Evolutionary conservation across 129 eudicot genomes (phyloP), one percentile per base, ranked within the genome.

Genomic region (Chrysanthemum makinoi): DNA sequence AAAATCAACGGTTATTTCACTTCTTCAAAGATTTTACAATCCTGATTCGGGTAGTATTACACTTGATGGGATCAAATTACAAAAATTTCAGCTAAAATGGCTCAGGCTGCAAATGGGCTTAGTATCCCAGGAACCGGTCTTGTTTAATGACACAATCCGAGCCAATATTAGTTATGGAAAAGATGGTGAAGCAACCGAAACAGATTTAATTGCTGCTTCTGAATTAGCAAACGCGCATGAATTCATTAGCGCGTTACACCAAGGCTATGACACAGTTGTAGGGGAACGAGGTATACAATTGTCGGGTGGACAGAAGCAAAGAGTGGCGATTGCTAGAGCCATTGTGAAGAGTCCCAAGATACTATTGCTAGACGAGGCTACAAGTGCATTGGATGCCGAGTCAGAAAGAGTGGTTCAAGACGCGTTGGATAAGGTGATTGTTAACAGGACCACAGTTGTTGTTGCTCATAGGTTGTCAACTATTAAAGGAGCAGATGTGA

Each of bases 101-200:
- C 82, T 89, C 22, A 80, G 96, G 75, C 80, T 72, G 74, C 96
- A 86, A 73, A 89, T 89, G 89, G 96, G 96, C 10, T 86, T 89
- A 14, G 96, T 89, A 49, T 84, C 91, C 82, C 96, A 86, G 55
- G 96, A 89, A 69, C 96, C 96, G 0, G 76, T 79, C 6, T 70
- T 89, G 81, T 89, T 89, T 28, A 89, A 86, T 35, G 92, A 86
- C 63, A 84, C 92, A 16, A 84, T 89, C 62, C 80, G 92, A 39
- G 77, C 89, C 68, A 89, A 89, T 78, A 89, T 89, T 52, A 88
- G 83, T 3, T 89, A 89, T 44, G 96, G 96, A 47, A 89, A 89
- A 75, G 93, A 79, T 9, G 86, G 89, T 11, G 84, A 78, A 7
- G 93, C 92, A 17, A 89, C 79, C 6, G 96, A 89, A 73, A 80